These are phyloP conservation scores for Aspergillus bertholletiae DNA, from an alignment of 495 filamentous ascomycete genomes.

Conservation along the genomic window DNA sequence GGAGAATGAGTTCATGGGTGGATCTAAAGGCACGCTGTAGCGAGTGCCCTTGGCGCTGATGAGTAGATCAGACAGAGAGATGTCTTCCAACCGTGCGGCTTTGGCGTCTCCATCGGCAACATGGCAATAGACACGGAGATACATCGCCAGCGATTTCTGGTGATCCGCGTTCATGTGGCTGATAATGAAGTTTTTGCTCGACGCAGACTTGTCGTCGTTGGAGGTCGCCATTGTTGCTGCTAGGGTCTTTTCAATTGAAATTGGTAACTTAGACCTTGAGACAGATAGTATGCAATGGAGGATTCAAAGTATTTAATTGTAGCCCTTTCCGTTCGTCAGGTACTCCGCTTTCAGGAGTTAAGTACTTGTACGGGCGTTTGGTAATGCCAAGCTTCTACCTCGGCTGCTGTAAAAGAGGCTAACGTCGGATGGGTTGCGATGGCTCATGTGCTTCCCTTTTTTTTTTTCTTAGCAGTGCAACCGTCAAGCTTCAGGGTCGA, in stretches of 20 bases:
- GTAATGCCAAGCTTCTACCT: not conserved
- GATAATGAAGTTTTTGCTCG: constrained; percentile 60
- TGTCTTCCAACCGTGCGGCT: constrained; percentile 54
- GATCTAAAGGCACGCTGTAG: constrained; percentile 57
- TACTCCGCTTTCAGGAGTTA: not conserved
- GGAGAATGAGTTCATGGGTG: constrained; percentile 55
- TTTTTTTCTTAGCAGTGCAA: not conserved
- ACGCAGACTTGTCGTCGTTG: not conserved
- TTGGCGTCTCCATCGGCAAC: constrained; percentile 44
- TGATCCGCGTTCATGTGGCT: constrained; percentile 82
- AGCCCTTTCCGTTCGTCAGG: not conserved
- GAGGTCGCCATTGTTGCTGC: not conserved
- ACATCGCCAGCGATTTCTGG: constrained; percentile 59
- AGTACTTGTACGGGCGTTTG: not conserved
- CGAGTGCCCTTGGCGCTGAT: constrained; percentile 44
- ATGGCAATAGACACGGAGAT: constrained; percentile 57
- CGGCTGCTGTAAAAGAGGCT: not conserved
- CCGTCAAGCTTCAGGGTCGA: no score
- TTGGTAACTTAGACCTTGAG: not conserved
- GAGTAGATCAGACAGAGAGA: constrained; percentile 55
- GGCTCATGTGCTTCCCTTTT: not conserved
- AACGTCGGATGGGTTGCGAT: not conserved
- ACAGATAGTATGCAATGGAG: not conserved
- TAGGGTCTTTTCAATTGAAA: not conserved
- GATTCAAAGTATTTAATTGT: no score